Base-by-base conservation (phyloP, 768 basidiomycete species). In the Termitomyces sp. region DNA sequence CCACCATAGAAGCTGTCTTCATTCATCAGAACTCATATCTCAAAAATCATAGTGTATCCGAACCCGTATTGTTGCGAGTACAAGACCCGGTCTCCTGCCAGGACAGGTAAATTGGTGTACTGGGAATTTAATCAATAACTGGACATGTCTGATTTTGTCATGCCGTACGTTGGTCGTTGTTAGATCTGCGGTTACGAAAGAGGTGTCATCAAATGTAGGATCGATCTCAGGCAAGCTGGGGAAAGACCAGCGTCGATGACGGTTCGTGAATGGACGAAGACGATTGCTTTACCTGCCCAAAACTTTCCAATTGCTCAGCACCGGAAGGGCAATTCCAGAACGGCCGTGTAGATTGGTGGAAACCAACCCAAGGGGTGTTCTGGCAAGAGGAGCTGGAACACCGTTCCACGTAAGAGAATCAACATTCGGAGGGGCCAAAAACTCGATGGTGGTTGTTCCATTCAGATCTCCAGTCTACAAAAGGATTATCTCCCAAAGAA, bases 41-140 rank as follows among this genome's bases (percentile, higher is more conserved):
- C 10, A 18, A 5, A n/a, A 10, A 32, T 43, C 7, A 22, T 33
- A 31, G 32, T 12, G 20, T 12, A 7, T 15, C 57, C 69, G 18
- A 61, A 78, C 77, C 76, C 79, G 51, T 81, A 80, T 68, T 81
- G 78, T 50, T 80, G 78, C 3, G 77, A 77, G 61, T 80, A 80
- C 23, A 81, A 64, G 18, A 81, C 78, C 23, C 66, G 65, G 32
- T 68, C 64, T 16, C 76, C 77, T 0, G 75, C 69, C 16, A 80
- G 58, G 2, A 73, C 72, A 2, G 77, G 78, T 9, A 80, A 67
- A 60, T 80, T 79, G 2, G 78, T 80, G 59, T 80, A 81, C 79
- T 80, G 39, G 15, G 41, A 31, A 29, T 38, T 25, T 11, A 20
- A 25, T 59, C 15, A 50, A 33, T 40, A 12, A 12, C 46, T 23